phyloP scores from a whole-genome alignment of 352 stramenopile species.

The Globisporangium lucens region DNA sequence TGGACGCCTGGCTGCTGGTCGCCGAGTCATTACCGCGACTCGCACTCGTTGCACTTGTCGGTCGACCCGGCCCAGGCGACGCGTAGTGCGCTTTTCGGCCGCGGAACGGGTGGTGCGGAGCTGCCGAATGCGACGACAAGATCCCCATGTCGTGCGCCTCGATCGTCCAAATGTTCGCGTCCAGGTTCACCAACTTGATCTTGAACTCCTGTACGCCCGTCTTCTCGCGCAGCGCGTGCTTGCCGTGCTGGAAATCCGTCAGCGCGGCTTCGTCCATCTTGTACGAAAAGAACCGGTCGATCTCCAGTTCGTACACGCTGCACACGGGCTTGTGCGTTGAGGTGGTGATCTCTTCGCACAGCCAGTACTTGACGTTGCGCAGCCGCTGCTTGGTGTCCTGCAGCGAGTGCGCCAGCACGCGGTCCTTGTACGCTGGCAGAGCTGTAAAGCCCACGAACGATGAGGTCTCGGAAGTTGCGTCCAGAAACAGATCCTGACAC shows the following conservation, averaged over 20 bases:
- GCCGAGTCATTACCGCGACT: constrained; percentile 11
- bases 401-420: constrained; percentile 53
- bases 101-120: constrained; percentile 2
- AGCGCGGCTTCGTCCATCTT: constrained; percentile 29
- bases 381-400: constrained; percentile 39
- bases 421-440: constrained; percentile 68
- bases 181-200: constrained; percentile 51
- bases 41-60: not conserved
- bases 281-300: constrained; percentile 51
- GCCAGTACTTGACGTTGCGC: constrained; percentile 37
- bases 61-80: not conserved
- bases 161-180: constrained; percentile 53
- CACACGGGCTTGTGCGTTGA: constrained; percentile 56
- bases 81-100: constrained; percentile 1
- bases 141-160: constrained; percentile 7
- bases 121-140: constrained; percentile 10
- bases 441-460: constrained; percentile 5
- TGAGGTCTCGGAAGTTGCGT: constrained; percentile 27
- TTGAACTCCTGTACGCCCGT: constrained; percentile 44
- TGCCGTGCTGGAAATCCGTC: constrained; percentile 21
- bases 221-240: constrained; percentile 36
- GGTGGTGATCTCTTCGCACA: constrained; percentile 44
- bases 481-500: constrained; percentile 52
- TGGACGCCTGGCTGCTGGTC: constrained; percentile 12
- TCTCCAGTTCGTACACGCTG: constrained; percentile 45